phyloP scores from a whole-genome alignment of 2,329 filamentous ascomycete species.

The Aureobasidium sp. region DNA sequence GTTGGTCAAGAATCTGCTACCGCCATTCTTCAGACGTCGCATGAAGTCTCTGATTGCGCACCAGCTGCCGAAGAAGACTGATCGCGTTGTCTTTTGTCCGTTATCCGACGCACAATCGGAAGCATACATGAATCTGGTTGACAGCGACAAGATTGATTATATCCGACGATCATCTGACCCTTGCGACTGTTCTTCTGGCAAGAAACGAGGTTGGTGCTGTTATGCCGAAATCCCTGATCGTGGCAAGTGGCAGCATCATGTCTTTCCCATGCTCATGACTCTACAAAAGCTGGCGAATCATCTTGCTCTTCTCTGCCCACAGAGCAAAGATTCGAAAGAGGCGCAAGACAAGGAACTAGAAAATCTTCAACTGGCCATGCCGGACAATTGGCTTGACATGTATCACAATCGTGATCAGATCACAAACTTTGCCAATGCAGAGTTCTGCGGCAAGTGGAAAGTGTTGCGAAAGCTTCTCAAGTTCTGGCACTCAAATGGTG shows the following conservation, averaged over 20 bases:
- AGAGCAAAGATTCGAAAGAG: conserved; percentile 54
- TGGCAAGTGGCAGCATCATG: conserved; percentile 63
- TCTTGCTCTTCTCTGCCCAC: conserved; percentile 76
- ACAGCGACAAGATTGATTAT: conserved; percentile 60
- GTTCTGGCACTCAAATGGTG: conserved; percentile 83
- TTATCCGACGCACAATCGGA: conserved; percentile 72
- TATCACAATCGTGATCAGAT: conserved; percentile 73
- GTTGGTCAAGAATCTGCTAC: conserved; percentile 79
- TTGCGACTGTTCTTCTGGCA: conserved; percentile 64
- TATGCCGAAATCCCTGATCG: conserved; percentile 53
- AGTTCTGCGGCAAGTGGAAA: conserved; percentile 97
- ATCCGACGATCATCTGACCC: conserved; percentile 61
- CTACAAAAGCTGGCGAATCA: conserved; percentile 90
- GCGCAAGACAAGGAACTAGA: conserved; percentile 74
- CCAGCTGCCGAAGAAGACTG: conserved; percentile 89
- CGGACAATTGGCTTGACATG: conserved; percentile 65
- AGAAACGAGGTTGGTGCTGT: conserved; percentile 78
- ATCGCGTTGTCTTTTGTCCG: conserved; percentile 90
- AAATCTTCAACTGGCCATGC: conserved; percentile 66
- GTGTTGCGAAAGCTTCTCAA: conserved; percentile 77
- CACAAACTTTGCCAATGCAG: conserved; percentile 71
- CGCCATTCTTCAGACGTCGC: conserved; percentile 80
- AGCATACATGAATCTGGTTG: conserved; percentile 78
- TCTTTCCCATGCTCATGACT: conserved; percentile 77
- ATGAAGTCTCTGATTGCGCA: conserved; percentile 90